Evolutionary conservation across 345 rosid genomes (phyloP), one percentile per base, ranked within the genome.

Genomic region (Populus alba): DNA sequence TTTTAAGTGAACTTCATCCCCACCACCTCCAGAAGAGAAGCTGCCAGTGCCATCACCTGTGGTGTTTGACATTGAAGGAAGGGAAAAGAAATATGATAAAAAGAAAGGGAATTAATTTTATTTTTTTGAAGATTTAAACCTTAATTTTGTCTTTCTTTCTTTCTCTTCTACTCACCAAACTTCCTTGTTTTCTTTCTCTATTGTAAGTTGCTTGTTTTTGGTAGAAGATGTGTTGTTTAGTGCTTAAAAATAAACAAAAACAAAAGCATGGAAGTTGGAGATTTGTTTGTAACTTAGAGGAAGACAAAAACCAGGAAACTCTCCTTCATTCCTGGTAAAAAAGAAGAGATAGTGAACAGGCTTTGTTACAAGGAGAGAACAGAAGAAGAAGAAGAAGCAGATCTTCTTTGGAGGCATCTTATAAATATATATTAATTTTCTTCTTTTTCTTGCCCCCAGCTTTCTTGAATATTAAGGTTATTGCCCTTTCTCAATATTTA

Each of bases 281-380:
- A 68, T 82, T 73, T 81, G 80, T 76, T 70, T 65, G 68, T 66
- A 22, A 43, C 38, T 75, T 35, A 73, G 79, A 69, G 84, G 81
- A 78, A 67, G 84, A 84, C 86, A 87, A 80, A 77, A 82, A 77
- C 83, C 83, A 82, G 69, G 66, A 82, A 87, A 74, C 47, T 82
- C 85, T 82, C 81, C 87, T 81, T 62, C 84, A 75, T 84, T 83
- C 80, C 59, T 71, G 82, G 79, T 79, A 68, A 35, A 61, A 65
- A 77, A 43, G 20, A 39, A 41, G 37, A 57, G 22, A 18, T 6
- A 62, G 63, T 33, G 39, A 33, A 47, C 69, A 8, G 75, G 76
- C 45, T 65, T n/a, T 49, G 70, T 80, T 69, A 39, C 37, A 59
- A 51, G 29, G 67, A 29, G 31, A 49, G 33, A n/a, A 25, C 66